Conservation (phyloP, 2,329 filamentous ascomycete genomes). For the Helotiales sp. region DNA sequence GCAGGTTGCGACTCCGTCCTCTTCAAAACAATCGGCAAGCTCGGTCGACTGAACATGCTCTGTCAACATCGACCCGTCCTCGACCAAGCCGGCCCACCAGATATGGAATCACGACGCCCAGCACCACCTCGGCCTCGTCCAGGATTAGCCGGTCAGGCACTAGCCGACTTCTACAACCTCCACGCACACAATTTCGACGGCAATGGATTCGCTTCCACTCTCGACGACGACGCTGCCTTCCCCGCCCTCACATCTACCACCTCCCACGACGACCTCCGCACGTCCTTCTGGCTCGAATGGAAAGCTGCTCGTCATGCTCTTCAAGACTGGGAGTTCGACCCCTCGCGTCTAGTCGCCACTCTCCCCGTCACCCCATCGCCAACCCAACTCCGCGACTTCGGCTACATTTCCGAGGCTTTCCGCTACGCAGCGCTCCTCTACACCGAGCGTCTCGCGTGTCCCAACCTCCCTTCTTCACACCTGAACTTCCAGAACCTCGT, state of each 20-base stretch:
- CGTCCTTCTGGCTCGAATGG: constrained; percentile 86
- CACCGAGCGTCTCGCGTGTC: constrained; percentile 83
- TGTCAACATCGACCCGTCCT: constrained; percentile 69
- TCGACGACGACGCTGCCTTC: constrained; percentile 59
- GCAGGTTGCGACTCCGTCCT: constrained; percentile 85
- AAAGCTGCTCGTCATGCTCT: constrained; percentile 76
- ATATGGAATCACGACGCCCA: constrained; percentile 38
- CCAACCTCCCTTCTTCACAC: constrained; percentile 72
- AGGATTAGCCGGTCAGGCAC: constrained; percentile 49
- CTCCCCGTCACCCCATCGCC: constrained; percentile 57
- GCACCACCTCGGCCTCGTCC: constrained; percentile 41
- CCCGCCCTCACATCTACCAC: constrained; percentile 44
- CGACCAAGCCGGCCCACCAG: constrained; percentile 48
- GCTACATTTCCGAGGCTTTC: constrained; percentile 87
- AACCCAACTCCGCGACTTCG: constrained; percentile 73
- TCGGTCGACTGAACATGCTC: constrained; percentile 83
- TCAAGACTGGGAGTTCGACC: constrained; percentile 80
- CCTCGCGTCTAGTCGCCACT: constrained; percentile 55
- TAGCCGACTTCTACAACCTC: constrained; percentile 56
- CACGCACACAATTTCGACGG: constrained; percentile 67
- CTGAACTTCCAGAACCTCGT: constrained; percentile 84
- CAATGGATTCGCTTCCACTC: constrained; percentile 64
- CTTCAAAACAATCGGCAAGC: constrained; percentile 83
- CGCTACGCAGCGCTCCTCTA: constrained; percentile 88
- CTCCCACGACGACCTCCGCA: constrained; percentile 62